Conservation (phyloP, 2,329 filamentous ascomycete genomes). For the Apiospora marii region DNA sequence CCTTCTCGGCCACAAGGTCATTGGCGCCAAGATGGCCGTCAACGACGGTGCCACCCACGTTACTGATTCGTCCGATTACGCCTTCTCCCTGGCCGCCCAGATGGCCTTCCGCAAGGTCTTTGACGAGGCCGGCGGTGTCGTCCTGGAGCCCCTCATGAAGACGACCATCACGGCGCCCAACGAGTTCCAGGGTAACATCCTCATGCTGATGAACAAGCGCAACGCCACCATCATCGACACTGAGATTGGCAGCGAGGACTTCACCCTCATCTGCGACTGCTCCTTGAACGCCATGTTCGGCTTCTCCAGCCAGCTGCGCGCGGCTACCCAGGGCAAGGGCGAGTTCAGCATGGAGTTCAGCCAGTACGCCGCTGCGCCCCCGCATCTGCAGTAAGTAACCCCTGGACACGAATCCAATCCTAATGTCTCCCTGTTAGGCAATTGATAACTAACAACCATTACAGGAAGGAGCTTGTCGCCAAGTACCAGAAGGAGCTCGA, state of each 20-base stretch:
- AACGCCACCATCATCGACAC: constrained; percentile 95
- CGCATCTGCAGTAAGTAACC: constrained; percentile 81
- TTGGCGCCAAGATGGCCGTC: constrained; percentile 89
- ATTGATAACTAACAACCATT: constrained; percentile 36
- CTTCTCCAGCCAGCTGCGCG: constrained; percentile 88
- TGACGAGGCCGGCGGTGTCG: constrained; percentile 77
- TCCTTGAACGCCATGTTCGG: constrained; percentile 98
- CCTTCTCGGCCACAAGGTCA: constrained; percentile 89
- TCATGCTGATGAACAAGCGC: constrained; percentile 95
- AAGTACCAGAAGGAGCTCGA: constrained; percentile 67
- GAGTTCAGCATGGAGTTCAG: constrained; percentile 99
- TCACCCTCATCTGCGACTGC: constrained; percentile 90
- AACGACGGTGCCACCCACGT: constrained; percentile 97
- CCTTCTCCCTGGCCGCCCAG: constrained; percentile 93
- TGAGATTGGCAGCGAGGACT: constrained; percentile 92
- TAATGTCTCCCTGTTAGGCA: not conserved
- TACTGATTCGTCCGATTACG: constrained; percentile 96
- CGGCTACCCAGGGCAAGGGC: constrained; percentile 96
- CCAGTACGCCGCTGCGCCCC: constrained; percentile 88
- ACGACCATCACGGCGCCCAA: constrained; percentile 94
- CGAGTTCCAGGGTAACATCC: constrained; percentile 97
- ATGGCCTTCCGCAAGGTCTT: constrained; percentile 98
- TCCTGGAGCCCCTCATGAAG: constrained; percentile 98
- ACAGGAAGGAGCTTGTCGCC: constrained; percentile 64
- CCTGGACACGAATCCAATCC: not conserved